Percentiles rank a stretch among this genome's conserved stretches.
These are phyloP conservation scores for Hyaloperonospora brassicae DNA, from an alignment of 352 stramenopile species.

Conservation along the genomic window DNA sequence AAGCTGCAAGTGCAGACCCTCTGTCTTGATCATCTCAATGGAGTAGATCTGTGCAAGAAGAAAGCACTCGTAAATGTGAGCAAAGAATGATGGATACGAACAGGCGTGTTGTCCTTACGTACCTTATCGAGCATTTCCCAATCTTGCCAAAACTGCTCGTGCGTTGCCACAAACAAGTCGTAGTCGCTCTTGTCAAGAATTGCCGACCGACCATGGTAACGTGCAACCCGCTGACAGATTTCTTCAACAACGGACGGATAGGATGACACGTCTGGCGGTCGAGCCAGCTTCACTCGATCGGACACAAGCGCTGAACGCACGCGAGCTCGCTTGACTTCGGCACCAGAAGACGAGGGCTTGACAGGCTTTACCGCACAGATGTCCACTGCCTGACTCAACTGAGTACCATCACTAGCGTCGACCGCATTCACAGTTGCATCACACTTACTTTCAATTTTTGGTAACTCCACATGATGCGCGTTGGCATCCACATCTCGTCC, in stretches of 20 bases:
- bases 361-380: slow-evolving; percentile 18
- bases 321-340: slow-evolving; percentile 38
- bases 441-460: not conserved
- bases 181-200: slow-evolving; percentile 65
- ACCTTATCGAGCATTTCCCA: slow-evolving; percentile 71
- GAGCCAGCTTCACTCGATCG: slow-evolving; percentile 29
- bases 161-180: slow-evolving; percentile 38
- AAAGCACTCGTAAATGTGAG: not conserved
- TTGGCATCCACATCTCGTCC: slow-evolving; percentile 2
- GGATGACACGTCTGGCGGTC: slow-evolving; percentile 45
- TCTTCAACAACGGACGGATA: slow-evolving; percentile 34
- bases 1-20: slow-evolving; percentile 35
- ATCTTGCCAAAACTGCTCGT: slow-evolving; percentile 40
- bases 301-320: slow-evolving; percentile 29
- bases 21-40: slow-evolving; percentile 42
- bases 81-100: not conserved
- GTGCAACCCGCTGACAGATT: slow-evolving; percentile 48
- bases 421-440: slow-evolving; percentile 1
- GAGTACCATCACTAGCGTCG: slow-evolving; percentile 2
- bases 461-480: slow-evolving; percentile 4
- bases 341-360: slow-evolving; percentile 14
- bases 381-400: not conserved
- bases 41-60: slow-evolving; percentile 31
- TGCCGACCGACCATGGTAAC: slow-evolving; percentile 40
- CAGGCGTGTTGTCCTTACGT: not conserved